Percentiles rank a stretch among this genome's conserved stretches.
Conservation (phyloP, 1,139 yeast species). For the Taphrina wiesneri region DNA sequence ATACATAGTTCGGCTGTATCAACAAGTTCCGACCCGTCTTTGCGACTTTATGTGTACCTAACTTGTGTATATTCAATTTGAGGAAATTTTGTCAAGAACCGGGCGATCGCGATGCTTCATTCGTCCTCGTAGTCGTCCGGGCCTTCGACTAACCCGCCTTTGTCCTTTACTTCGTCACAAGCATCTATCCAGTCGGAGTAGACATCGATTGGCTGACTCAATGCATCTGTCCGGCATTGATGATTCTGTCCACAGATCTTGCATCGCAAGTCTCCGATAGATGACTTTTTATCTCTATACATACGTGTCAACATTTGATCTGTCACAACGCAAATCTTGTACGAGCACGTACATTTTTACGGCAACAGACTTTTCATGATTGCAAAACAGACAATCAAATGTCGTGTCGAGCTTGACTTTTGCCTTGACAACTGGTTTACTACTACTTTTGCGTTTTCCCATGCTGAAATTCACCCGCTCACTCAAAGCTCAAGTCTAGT, state of each 20-base stretch:
- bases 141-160: not conserved
- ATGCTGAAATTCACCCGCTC: not conserved
- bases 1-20: too few species aligned
- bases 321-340: not conserved
- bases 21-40: not conserved
- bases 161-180: constrained; percentile 72
- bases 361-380: constrained; percentile 88
- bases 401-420: constrained; percentile 32
- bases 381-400: constrained; percentile 59
- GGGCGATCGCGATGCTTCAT: not conserved
- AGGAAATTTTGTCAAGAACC: not conserved
- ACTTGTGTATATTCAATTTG: not conserved
- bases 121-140: not conserved
- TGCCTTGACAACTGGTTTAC: constrained; percentile 23
- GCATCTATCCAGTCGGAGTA: constrained; percentile 99
- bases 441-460: constrained; percentile 29
- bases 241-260: constrained; percentile 94
- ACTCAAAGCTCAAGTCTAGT: too few species aligned
- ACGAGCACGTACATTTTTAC: constrained; percentile 56
- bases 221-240: constrained; percentile 78
- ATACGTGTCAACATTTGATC: not conserved
- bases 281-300: constrained; percentile 70
- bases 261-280: constrained; percentile 82
- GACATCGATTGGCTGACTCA: constrained; percentile 87
- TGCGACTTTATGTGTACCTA: not conserved